These are phyloP conservation scores for Glycine tomentella DNA, from an alignment of 306 rosid species.

Conservation along the genomic window DNA sequence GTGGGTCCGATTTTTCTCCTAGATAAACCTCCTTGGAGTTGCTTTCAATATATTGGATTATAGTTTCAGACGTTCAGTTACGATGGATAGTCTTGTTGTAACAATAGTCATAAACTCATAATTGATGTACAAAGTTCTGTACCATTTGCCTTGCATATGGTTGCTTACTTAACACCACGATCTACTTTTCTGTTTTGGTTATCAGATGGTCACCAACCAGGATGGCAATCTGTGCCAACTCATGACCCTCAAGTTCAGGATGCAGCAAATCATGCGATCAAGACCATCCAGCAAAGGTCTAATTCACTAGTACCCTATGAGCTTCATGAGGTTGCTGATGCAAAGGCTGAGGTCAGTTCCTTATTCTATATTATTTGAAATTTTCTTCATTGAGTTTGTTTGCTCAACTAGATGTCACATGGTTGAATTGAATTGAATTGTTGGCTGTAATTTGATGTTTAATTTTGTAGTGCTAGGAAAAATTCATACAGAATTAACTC, in stretches of 20 bases:
- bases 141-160: conserved; percentile 4
- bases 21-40: no score
- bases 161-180: not conserved
- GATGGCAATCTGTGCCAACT: conserved; percentile 72
- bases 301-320: conserved; percentile 74
- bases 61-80: no score
- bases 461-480: no score
- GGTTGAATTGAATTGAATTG: not conserved
- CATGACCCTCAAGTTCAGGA: conserved; percentile 83
- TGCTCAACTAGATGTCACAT: conserved; percentile 21
- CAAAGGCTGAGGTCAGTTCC: conserved; percentile 80
- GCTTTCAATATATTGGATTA: no score
- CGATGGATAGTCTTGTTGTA: no score
- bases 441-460: conserved; percentile 26
- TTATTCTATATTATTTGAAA: conserved; percentile 16
- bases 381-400: conserved; percentile 12
- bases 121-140: conserved; percentile 14
- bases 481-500: no score
- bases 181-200: conserved; percentile 35
- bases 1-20: no score
- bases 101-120: not conserved
- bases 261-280: conserved; percentile 81
- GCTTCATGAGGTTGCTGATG: conserved; percentile 78
- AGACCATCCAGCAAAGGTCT: conserved; percentile 77
- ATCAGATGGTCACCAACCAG: conserved; percentile 64